Base-by-base conservation (phyloP, 208 protist species). In the Balamuthia mandrillaris region DNA sequence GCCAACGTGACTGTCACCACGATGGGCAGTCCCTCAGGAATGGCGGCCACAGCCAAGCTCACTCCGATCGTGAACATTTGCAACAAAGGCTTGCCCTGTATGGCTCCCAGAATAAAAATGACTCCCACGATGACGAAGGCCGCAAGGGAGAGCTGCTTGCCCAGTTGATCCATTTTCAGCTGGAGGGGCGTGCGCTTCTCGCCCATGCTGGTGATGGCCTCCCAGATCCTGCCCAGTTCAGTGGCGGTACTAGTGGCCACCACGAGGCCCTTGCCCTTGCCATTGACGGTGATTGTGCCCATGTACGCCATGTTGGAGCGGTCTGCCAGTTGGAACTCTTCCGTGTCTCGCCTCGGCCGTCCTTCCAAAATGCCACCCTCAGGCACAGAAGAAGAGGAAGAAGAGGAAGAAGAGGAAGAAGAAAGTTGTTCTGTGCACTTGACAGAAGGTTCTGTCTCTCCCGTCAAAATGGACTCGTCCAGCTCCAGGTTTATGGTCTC, bases 51-150 rank as follows among this genome's bases (percentile, higher is more conserved):
- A 27, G 96, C 97, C 14, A 99, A 91, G 7, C 96, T 94, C 10
- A 99, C 96, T 24, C 97, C 97, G 51, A 98, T 96, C 78, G 98
- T 98, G 45, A 99, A 93, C 86, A 95, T 98, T n/a, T 93, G 91
- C 37, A 94, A 90, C 81, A 85, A 83, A 4, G 96, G 95, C 33
- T 93, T 92, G 1, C 96, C 85, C 78, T 88, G 85, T 0, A 85
- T 9, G 1, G 68, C 39, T 29, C 85, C 85, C 2, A 88, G 49
- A 16, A 88, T 33, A 44, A 63, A 86, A 31, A 88, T 88, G 68
- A 72, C 51, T 31, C 42, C 58, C 29, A 85, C 79, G 39, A 85
- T 85, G 77, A n/a, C 92, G 94, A 83, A 89, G 93, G 31, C 95
- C 89, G 74, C 33, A 1, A 85, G 4, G 9, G 75, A 86, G 9